These are phyloP conservation scores for Ophiocordyceps polyrhachis-furcata DNA, from an alignment of 2,329 filamentous ascomycete genomes.

Conservation along the genomic window DNA sequence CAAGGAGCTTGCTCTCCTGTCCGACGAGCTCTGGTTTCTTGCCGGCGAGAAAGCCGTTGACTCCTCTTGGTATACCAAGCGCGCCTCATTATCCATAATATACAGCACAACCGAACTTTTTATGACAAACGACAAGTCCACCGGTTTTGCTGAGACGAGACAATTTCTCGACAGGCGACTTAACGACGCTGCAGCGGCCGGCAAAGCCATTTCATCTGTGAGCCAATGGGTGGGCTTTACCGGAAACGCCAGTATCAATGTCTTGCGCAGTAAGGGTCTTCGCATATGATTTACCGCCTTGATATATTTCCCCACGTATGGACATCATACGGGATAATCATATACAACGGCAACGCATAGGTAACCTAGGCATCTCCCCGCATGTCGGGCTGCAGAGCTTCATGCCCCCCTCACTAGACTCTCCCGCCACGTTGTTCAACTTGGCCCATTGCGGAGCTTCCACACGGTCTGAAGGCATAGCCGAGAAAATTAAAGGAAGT, in stretches of 20 bases:
- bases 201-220: slow-evolving; percentile 41
- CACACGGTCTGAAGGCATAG: not conserved
- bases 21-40: slow-evolving; percentile 86
- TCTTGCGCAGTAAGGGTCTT: slow-evolving; percentile 73
- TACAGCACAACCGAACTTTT: slow-evolving; percentile 69
- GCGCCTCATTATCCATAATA: slow-evolving; percentile 33
- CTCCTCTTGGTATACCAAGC: slow-evolving; percentile 65
- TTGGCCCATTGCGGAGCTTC: not conserved
- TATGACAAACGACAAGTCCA: slow-evolving; percentile 76
- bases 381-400: not conserved
- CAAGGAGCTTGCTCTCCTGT: slow-evolving; percentile 58
- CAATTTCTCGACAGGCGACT: slow-evolving; percentile 62
- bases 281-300: slow-evolving; percentile 37
- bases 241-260: slow-evolving; percentile 55
- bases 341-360: not conserved
- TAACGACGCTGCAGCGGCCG: slow-evolving; percentile 45
- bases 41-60: slow-evolving; percentile 71
- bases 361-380: not conserved
- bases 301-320: not conserved
- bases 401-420: not conserved
- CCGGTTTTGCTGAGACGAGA: slow-evolving; percentile 57
- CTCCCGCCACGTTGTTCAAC: not conserved
- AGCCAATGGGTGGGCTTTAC: slow-evolving; percentile 73
- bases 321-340: not conserved
- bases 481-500: no score